phyloP scores from a whole-genome alignment of 257 asterid species.

The Ilex aquifolium region DNA sequence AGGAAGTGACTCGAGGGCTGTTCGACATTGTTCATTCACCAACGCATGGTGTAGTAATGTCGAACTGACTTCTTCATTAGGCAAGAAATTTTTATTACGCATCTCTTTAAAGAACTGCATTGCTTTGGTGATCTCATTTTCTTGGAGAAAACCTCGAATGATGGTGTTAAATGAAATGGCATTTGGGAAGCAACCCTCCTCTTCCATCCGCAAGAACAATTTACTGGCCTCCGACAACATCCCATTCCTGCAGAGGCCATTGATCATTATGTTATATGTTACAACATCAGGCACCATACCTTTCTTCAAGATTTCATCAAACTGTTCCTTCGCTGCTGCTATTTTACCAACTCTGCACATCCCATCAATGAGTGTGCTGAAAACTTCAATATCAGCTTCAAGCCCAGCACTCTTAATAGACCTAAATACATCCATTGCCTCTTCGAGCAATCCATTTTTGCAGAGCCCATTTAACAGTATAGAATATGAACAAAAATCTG shows the following conservation, averaged over 20 bases:
- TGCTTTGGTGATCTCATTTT: background rate
- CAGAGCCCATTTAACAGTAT: background rate
- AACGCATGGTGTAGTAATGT: background rate
- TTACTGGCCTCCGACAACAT: background rate
- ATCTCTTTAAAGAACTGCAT: background rate
- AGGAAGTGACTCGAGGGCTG: no score
- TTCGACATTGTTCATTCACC: background rate
- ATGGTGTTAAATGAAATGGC: background rate
- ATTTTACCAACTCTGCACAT: background rate
- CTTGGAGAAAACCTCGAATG: background rate
- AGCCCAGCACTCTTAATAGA: background rate
- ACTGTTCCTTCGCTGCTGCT: background rate
- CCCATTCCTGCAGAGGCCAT: slow-evolving; percentile 1
- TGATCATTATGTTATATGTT: background rate
- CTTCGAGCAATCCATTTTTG: background rate
- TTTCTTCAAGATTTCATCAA: background rate
- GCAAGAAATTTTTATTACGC: background rate
- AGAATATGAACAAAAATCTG: no score
- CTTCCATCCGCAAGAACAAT: slow-evolving; percentile 5
- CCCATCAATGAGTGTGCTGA: background rate
- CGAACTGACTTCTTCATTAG: background rate
- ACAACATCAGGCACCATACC: slow-evolving; percentile 3
- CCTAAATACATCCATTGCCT: slow-evolving; percentile 1
- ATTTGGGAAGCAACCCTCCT: background rate
- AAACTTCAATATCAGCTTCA: background rate